Base-by-base conservation (phyloP, 345 rosid genomes). In the Camelina hispida region DNA sequence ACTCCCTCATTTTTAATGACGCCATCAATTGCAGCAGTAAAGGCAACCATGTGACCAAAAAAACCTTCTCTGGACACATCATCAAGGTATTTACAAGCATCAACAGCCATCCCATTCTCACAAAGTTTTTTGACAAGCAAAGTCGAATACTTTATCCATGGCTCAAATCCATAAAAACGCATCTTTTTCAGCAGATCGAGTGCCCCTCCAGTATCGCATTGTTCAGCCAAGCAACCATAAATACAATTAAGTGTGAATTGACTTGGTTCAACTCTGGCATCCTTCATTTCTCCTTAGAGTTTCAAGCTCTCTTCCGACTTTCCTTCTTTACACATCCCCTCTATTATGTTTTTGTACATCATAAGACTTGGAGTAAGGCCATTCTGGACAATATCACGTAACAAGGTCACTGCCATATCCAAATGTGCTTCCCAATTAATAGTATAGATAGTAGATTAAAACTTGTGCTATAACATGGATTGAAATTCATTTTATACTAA, bases 61-160 rank as follows among this genome's bases (percentile, higher is more conserved):
- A 87, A 88, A 64, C 98, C 98, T 86, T 87, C 93, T 83, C 78
- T 63, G 63, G 81, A 85, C 83, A 91, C 81, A 64, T 78, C 84
- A 62, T 69, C 74, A 32, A 93, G 91, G 81, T 87, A 93, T 17
- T 69, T 67, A 72, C 90, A 83, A 67, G 94, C 94, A 73, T 91
- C 90, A 60, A 74, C 13, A 18, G 79, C 86, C 64, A 80, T 88
- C 61, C 87, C 85, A 71, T 71, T 68, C 74, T 83, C 81, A 59
- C 91, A 89, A 52, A 91, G 78, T 28, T 75, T 81, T 59, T 83
- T 87, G 1, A 91, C 88, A 34, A 93, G 89, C 57, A 74, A 78
- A 71, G 90, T 88, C 51, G 88, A 82, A 78, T 89, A 84, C 78
- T 91, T 93, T 68, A 85, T 82, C 92, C 93, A 93, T 12, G 98